Percentiles rank a stretch among this genome's conserved stretches.
Conservation (phyloP, 768 basidiomycete genomes). For the Xerocomellus intermedius region DNA sequence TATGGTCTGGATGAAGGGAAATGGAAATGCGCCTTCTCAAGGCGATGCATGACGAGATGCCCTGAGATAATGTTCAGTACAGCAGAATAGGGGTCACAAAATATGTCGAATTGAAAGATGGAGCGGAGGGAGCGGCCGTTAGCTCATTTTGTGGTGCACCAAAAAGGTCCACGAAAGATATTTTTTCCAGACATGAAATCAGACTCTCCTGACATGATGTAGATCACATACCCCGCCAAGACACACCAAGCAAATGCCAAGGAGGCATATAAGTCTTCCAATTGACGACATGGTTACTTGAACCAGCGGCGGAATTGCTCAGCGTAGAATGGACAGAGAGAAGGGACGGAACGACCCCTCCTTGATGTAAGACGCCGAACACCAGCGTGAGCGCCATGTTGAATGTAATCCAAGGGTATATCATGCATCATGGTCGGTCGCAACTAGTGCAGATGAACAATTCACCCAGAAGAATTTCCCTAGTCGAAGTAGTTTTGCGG, state of each 20-base stretch:
- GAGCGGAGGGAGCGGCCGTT: slow-evolving; percentile 13
- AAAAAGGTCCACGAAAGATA: slow-evolving; percentile 30
- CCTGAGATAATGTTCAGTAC: slow-evolving; percentile 15
- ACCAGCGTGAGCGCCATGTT: slow-evolving; percentile 31
- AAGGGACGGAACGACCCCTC: slow-evolving; percentile 41
- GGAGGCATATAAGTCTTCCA: slow-evolving; percentile 45
- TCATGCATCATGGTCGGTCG: background rate
- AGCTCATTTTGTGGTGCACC: slow-evolving; percentile 25
- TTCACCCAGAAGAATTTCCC: slow-evolving; percentile 36
- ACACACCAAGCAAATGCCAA: slow-evolving; percentile 33
- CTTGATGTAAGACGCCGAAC: slow-evolving; percentile 41
- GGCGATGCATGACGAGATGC: slow-evolving; percentile 22
- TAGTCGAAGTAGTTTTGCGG: slow-evolving; percentile 24
- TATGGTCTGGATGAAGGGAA: slow-evolving; percentile 39
- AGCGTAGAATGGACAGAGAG: slow-evolving; percentile 32
- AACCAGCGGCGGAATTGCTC: background rate
- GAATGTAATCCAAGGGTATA: slow-evolving; percentile 24
- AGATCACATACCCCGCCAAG: slow-evolving; percentile 19
- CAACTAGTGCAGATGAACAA: background rate
- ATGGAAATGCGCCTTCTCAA: slow-evolving; percentile 27
- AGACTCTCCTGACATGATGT: background rate
- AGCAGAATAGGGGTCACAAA: slow-evolving; percentile 35
- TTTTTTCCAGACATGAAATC: slow-evolving; percentile 7
- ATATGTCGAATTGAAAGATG: slow-evolving; percentile 13
- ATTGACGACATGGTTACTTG: slow-evolving; percentile 26